phyloP scores from a whole-genome alignment of 148 eudicot genomes.

The Arbutus unedo region DNA sequence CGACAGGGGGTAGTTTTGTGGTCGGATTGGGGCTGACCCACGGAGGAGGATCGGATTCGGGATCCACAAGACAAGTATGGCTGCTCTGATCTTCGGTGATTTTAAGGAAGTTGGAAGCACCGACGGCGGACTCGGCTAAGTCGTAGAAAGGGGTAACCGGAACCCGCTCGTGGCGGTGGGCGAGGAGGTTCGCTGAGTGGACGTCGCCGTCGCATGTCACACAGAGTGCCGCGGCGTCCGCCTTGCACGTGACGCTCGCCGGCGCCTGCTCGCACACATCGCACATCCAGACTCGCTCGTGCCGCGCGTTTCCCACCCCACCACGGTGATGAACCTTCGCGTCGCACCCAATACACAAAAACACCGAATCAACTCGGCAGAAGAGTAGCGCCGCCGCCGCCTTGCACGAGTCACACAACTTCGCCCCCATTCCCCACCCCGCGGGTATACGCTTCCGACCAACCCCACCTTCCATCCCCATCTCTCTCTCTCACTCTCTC shows the following conservation, averaged over 20 bases:
- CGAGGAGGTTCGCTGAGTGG: conserved; percentile 63
- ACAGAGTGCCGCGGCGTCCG: conserved; percentile 63
- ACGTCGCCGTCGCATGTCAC: conserved; percentile 57
- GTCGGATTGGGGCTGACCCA: conserved; percentile 36
- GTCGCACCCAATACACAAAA: conserved; percentile 70
- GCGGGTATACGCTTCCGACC: conserved; percentile 24
- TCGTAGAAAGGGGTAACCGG: conserved; percentile 48
- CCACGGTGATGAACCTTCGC: conserved; percentile 37
- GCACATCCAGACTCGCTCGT: conserved; percentile 59
- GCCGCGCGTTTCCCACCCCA: conserved; percentile 37
- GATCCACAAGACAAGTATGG: conserved; percentile 35
- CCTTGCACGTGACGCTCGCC: conserved; percentile 57
- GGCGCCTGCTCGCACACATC: conserved; percentile 68
- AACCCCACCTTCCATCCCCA: not conserved
- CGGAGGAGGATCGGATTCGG: conserved; percentile 26
- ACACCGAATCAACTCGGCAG: conserved; percentile 69
- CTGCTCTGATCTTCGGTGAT: not conserved
- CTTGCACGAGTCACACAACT: conserved; percentile 70
- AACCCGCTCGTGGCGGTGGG: conserved; percentile 58
- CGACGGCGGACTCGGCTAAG: conserved; percentile 19
- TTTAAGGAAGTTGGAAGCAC: conserved; percentile 13
- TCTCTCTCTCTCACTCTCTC: conserved; percentile 2
- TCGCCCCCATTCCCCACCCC: conserved; percentile 35
- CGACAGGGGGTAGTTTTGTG: conserved; percentile 4
- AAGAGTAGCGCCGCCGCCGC: conserved; percentile 48